Evolutionary conservation across 148 eudicot genomes (phyloP).

Genomic region (Camellia japonica): DNA sequence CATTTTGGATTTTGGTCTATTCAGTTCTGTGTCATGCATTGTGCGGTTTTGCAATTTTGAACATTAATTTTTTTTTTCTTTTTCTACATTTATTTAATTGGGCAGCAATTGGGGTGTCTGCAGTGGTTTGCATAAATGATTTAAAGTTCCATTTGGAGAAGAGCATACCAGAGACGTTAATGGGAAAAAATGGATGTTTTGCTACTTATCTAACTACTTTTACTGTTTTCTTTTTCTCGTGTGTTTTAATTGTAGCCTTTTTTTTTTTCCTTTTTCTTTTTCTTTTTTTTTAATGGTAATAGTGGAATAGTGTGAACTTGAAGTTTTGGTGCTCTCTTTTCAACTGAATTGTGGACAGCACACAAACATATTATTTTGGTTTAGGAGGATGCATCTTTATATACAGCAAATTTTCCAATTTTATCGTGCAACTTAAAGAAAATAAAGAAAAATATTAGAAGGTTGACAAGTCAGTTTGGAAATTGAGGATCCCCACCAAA

Average conservation of each 20-base stretch:
- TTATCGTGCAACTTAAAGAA: neutral
- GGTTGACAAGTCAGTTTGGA: too few relatives aligned
- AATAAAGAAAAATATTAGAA: neutral
- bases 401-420: neutral
- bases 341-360: neutral
- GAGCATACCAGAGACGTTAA: neutral
- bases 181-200: neutral
- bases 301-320: neutral
- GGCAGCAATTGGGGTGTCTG: neutral
- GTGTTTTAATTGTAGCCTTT: neutral
- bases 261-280: too few relatives aligned
- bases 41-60: neutral
- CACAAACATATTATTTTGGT: too few relatives aligned
- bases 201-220: neutral
- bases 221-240: neutral
- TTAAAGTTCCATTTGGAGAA: neutral
- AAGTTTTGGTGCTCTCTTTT: slow-evolving; percentile 3
- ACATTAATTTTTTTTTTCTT: neutral
- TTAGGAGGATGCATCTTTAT: neutral
- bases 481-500: too few relatives aligned
- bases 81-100: neutral
- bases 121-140: neutral
- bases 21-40: neutral
- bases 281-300: neutral
- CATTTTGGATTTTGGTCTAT: neutral